A percentile compares a stretch with the other conserved stretches of the same genome.
Evolutionary conservation across 495 filamentous ascomycete genomes (phyloP).

Genomic region (Amorphotheca resinae): DNA sequence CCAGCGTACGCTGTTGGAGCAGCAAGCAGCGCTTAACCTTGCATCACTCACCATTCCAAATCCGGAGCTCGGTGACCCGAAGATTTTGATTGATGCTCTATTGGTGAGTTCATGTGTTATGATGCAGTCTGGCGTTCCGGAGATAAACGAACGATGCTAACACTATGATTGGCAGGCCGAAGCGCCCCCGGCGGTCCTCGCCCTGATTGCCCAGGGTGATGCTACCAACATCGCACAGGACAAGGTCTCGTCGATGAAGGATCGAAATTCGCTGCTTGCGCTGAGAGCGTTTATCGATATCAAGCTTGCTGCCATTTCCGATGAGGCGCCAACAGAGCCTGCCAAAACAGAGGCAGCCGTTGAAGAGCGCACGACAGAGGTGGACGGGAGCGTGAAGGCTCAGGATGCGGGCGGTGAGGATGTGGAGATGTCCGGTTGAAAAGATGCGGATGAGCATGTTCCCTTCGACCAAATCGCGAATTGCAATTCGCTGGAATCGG

Average conservation of each 20-base stretch:
- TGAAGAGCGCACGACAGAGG: too few relatives aligned
- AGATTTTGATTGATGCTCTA: slow-evolving; percentile 29
- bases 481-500: too few relatives aligned
- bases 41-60: slow-evolving; percentile 27
- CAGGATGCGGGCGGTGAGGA: too few relatives aligned
- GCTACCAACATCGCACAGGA: slow-evolving; percentile 1
- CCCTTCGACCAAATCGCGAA: too few relatives aligned
- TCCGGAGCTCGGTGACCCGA: slow-evolving; percentile 12
- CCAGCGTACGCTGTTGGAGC: slow-evolving; percentile 25
- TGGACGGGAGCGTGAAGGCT: too few relatives aligned
- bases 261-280: slow-evolving; percentile 23
- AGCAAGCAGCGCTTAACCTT: slow-evolving; percentile 45
- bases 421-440: too few relatives aligned
- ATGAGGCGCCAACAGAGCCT: too few relatives aligned
- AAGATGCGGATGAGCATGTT: too few relatives aligned
- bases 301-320: slow-evolving; percentile 1
- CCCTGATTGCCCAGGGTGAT: slow-evolving; percentile 8
- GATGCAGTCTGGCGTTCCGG: too few relatives aligned
- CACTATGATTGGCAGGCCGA: slow-evolving; percentile 22
- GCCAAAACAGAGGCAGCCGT: too few relatives aligned
- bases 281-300: slow-evolving; percentile 23
- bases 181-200: slow-evolving; percentile 21
- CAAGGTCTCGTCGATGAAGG: slow-evolving; percentile 21
- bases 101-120: slow-evolving; percentile 25
- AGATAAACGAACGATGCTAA: too few relatives aligned